A percentile compares a stretch with the other conserved stretches of the same genome.
Conservation (phyloP, 345 rosid species). For the Salix udensis region DNA sequence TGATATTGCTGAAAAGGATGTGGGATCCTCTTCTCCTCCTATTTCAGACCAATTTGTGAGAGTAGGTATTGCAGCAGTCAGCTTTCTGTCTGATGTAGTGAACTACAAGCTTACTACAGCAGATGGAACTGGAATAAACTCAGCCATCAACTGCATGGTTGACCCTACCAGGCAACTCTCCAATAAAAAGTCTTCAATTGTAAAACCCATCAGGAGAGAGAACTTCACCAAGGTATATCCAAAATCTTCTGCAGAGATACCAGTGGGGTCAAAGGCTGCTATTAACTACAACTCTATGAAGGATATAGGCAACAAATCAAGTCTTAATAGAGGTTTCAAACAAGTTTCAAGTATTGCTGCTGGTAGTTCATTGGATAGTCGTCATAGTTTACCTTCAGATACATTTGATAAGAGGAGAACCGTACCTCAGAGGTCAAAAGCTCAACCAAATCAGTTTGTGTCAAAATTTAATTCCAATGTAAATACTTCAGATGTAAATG, state of each 20-base stretch:
- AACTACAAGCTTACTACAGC: constrained; percentile 56
- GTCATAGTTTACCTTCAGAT: constrained; percentile 21
- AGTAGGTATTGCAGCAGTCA: constrained; percentile 67
- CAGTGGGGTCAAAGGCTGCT: constrained; percentile 29
- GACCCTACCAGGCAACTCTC: constrained; percentile 49
- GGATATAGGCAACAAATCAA: constrained; percentile 43
- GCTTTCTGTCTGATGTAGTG: constrained; percentile 59
- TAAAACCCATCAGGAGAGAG: constrained; percentile 54
- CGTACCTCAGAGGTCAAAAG: constrained; percentile 35
- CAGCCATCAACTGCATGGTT: constrained; percentile 48
- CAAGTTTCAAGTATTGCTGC: constrained; percentile 37
- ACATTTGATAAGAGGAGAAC: constrained; percentile 43
- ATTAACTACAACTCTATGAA: constrained; percentile 33
- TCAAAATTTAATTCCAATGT: constrained; percentile 34
- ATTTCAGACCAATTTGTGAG: constrained; percentile 64
- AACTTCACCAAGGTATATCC: constrained; percentile 47
- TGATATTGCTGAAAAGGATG: constrained; percentile 37
- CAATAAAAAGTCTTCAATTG: constrained; percentile 46
- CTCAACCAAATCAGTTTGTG: constrained; percentile 33
- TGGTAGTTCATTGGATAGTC: constrained; percentile 30
- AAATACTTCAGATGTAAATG: constrained; percentile 37
- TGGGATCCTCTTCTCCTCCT: constrained; percentile 38
- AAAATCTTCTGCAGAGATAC: constrained; percentile 41
- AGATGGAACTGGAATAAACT: constrained; percentile 45
- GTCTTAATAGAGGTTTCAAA: constrained; percentile 39